These are phyloP conservation scores for Drechmeria coniospora DNA, from an alignment of 2,329 filamentous ascomycete genomes.

Conservation along the genomic window DNA sequence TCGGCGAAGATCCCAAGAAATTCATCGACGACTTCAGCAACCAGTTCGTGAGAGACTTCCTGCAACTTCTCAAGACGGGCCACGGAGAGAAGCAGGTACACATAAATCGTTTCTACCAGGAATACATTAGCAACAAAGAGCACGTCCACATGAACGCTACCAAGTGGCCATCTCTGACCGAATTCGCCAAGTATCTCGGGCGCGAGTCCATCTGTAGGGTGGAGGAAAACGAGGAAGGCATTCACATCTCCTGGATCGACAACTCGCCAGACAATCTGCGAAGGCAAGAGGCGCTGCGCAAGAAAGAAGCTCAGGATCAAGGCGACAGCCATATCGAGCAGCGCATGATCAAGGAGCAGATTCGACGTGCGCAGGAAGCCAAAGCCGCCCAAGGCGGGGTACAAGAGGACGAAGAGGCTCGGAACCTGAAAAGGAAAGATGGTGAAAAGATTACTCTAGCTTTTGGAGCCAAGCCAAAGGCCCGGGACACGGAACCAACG, in stretches of 20 bases:
- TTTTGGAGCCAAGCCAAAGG: slow-evolving; percentile 36
- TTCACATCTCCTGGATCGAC: slow-evolving; percentile 84
- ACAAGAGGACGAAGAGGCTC: slow-evolving; percentile 25
- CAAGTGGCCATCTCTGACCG: slow-evolving; percentile 72
- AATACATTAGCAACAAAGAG: slow-evolving; percentile 75
- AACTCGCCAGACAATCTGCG: slow-evolving; percentile 74
- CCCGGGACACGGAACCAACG: slow-evolving; percentile 3
- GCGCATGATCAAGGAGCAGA: slow-evolving; percentile 68
- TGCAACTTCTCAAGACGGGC: slow-evolving; percentile 60
- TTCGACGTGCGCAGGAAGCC: slow-evolving; percentile 52
- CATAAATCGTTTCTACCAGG: slow-evolving; percentile 88
- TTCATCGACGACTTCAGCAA: slow-evolving; percentile 68
- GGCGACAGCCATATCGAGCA: slow-evolving; percentile 86
- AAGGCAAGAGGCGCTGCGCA: slow-evolving; percentile 63
- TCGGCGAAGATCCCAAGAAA: slow-evolving; percentile 77
- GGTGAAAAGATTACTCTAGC: slow-evolving; percentile 65
- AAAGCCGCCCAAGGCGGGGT: slow-evolving; percentile 25
- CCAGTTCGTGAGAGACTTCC: slow-evolving; percentile 69
- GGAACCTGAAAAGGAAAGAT: slow-evolving; percentile 43
- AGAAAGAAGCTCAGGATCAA: slow-evolving; percentile 75
- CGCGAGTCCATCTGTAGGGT: slow-evolving; percentile 78
- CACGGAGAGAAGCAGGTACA: slow-evolving; percentile 86
- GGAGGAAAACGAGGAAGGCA: slow-evolving; percentile 73
- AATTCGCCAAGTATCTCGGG: slow-evolving; percentile 78
- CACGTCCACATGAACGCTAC: slow-evolving; percentile 93